Evolutionary conservation across 1,139 yeast genomes (phyloP), one percentile per base, ranked within the genome.

Genomic region (Yamadazyma conglobata): DNA sequence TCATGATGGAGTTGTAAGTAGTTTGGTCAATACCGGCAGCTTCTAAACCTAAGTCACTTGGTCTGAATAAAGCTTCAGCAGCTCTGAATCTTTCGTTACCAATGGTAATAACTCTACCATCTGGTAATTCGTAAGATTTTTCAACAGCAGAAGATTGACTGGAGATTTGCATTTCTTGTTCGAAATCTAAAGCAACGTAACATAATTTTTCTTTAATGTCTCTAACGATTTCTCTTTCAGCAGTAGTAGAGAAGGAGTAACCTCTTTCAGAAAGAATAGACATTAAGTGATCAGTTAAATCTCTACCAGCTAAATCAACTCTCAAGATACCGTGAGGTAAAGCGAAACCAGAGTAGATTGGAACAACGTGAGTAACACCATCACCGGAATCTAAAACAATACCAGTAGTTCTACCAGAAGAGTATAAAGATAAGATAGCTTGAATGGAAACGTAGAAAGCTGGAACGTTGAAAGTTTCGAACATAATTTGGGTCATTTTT

Each of bases 11-110:
- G 87, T 89, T 89, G 84, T 85, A 91, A 57, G 97, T 88, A 54
- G 97, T 88, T 80, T 91, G 97, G 73, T 91, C 97, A 67, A 91
- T 87, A 85, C 98, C 98, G 61, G 95, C 89, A 62, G 96, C 87
- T 77, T 91, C 98, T 65, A 89, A 79, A 66, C 97, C 96, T 58
- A 91, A 77, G 61, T 86, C 94, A 51, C 95, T 77, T 63, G 98
- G 98, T 73, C 93, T 94, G 96, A 91, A 91, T 65, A 91, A 78
- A 56, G 96, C 97, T 77, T 91, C 98, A 68, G 98, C 94, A 52
- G 97, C 95, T 79, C 97, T 89, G 83, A 91, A 91, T 79, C 98
- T 88, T 79, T 91, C 98, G 75, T 91, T 91, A 75, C 98, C 98
- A 59, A 91, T 89, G 62, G 97, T 91, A 67, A 91, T 89, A 58